Conservation (phyloP, 805 yeast species). For the Torulaspora indica region DNA sequence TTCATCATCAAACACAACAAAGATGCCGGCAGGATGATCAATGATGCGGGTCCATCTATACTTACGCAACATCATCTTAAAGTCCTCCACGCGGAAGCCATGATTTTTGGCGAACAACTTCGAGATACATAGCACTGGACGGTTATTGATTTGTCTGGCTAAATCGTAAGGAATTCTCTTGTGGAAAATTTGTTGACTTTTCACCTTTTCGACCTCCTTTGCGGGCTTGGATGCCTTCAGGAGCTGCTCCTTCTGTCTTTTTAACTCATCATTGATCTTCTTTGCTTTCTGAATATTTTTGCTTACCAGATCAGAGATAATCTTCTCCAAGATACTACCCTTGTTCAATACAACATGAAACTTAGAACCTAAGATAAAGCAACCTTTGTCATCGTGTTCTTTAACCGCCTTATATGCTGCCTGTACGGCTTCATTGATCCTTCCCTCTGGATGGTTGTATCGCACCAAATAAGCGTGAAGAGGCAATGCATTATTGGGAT, state of each 20-base stretch:
- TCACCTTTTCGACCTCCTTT: slow-evolving; percentile 4
- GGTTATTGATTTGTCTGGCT: slow-evolving; percentile 45
- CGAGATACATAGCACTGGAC: slow-evolving; percentile 54
- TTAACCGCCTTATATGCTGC: slow-evolving; percentile 45
- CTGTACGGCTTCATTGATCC: slow-evolving; percentile 45
- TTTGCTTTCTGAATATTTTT: slow-evolving; percentile 40
- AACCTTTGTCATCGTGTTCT: slow-evolving; percentile 39
- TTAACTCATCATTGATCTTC: slow-evolving; percentile 33
- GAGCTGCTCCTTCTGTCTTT: slow-evolving; percentile 22
- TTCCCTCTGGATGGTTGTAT: slow-evolving; percentile 53
- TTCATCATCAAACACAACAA: slow-evolving; percentile 55
- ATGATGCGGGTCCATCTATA: slow-evolving; percentile 65
- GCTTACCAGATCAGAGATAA: slow-evolving; percentile 31
- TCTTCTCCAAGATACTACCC: slow-evolving; percentile 37
- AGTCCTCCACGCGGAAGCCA: slow-evolving; percentile 53
- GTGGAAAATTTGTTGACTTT: slow-evolving; percentile 12
- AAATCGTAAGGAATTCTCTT: slow-evolving; percentile 46
- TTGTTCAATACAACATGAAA: slow-evolving; percentile 51
- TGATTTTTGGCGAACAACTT: slow-evolving; percentile 50
- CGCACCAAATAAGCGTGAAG: slow-evolving; percentile 63
- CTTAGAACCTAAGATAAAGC: slow-evolving; percentile 46
- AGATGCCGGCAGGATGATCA: slow-evolving; percentile 62
- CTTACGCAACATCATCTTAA: slow-evolving; percentile 52
- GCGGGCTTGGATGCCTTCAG: neutral
- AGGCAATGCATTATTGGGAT: slow-evolving; percentile 74